Base-by-base conservation (phyloP, 164 flowering plant genomes). In the Liriodendron chinense region DNA sequence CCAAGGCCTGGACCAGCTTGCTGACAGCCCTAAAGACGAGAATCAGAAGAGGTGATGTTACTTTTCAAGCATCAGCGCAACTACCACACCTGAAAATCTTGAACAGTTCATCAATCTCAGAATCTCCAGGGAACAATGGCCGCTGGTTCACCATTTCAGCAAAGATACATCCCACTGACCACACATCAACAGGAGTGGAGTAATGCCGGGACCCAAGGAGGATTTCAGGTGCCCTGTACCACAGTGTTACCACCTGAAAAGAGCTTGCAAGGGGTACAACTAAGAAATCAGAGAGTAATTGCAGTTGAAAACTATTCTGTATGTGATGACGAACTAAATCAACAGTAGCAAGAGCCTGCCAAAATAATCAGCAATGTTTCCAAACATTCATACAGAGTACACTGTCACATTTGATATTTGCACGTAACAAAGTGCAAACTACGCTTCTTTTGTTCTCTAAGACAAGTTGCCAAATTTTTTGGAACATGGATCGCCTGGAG, bases 141-240 rank as follows among this genome's bases (percentile, higher is more conserved):
- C 77, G 81, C 81, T 90, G 93, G 84, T 89, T 96, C 72, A 94
- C 93, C 99, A 96, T 96, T 87, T 96, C 99, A 77, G 98, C 96
- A 89, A 96, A 96, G 84, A 96, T 96, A 79, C 99, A 96, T 61
- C 99, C 99, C 76, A 94, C 95, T 10, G 99, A 96, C 99, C 99
- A 96, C 67, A 94, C 86, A 87, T 96, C 99, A 72, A 96, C 97
- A 2, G 97, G 97, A 47, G 98, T 94, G 18, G 98, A 94, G 84
- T 96, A 96, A 82, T 94, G 98, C 34, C 90, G 94, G 49, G 97
- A 91, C 59, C 99, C 99, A 72, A 96, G 97, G 73, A 96, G 88
- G 80, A 96, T 94, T 79, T 96, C 99, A 25, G 99, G 99, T 71
- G 99, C 99, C 85, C 99, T 87, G 80, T 96, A 96, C 98, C 99